phyloP scores from a whole-genome alignment of 192 early-diverging fungal species.

The Coemansia sp. region DNA sequence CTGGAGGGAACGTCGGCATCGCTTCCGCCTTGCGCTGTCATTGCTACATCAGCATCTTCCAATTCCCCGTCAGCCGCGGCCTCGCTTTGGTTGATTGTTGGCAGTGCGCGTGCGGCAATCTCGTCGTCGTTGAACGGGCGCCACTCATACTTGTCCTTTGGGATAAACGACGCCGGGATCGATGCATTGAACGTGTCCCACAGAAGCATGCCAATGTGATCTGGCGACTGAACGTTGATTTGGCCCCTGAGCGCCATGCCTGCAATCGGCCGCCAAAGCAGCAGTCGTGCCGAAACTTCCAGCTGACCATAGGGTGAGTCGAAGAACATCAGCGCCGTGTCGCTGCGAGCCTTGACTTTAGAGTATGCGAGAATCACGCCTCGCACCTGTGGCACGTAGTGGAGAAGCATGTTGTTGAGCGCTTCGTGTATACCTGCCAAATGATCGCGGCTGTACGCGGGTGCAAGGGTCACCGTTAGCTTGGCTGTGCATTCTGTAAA shows the following conservation, averaged over 20 bases:
- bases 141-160: slow-evolving; percentile 75
- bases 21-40: slow-evolving; percentile 24
- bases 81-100: not conserved
- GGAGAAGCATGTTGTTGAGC: slow-evolving; percentile 59
- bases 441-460: slow-evolving; percentile 41
- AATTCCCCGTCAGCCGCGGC: slow-evolving; percentile 7
- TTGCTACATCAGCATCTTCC: slow-evolving; percentile 24
- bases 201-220: slow-evolving; percentile 92
- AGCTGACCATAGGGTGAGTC: slow-evolving; percentile 88
- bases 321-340: slow-evolving; percentile 69
- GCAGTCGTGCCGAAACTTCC: slow-evolving; percentile 66
- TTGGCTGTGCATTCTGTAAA: slow-evolving; percentile 45
- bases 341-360: slow-evolving; percentile 62
- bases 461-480: slow-evolving; percentile 49
- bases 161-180: slow-evolving; percentile 83
- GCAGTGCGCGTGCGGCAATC: slow-evolving; percentile 35
- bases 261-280: slow-evolving; percentile 78
- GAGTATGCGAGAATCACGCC: slow-evolving; percentile 86
- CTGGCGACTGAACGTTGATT: slow-evolving; percentile 91
- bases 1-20: slow-evolving; percentile 8
- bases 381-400: slow-evolving; percentile 83
- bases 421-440: slow-evolving; percentile 51
- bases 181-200: slow-evolving; percentile 97
- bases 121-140: slow-evolving; percentile 57
- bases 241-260: slow-evolving; percentile 52